Conservation (phyloP, 305 asterid species). For the Fraxinus nigra region DNA sequence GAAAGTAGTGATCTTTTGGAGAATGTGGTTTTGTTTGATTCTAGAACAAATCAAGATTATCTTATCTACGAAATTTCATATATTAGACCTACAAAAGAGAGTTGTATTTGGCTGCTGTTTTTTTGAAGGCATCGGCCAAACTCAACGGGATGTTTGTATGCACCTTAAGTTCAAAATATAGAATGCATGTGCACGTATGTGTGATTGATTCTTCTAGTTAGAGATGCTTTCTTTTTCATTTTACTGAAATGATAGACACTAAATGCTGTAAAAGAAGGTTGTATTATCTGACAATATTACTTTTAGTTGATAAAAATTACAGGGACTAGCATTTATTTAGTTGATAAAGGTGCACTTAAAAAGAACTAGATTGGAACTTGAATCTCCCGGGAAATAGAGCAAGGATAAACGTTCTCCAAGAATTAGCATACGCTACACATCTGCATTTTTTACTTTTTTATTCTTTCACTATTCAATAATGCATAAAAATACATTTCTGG, state of each 20-base stretch:
- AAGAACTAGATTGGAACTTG: background rate
- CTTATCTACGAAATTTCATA: background rate
- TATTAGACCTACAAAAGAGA: background rate
- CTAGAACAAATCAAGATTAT: background rate
- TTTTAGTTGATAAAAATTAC: background rate
- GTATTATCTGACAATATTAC: background rate
- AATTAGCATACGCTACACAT: background rate
- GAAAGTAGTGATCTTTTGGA: constrained; percentile 41
- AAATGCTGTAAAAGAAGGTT: background rate
- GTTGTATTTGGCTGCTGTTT: background rate
- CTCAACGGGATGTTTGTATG: background rate
- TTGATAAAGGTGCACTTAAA: background rate
- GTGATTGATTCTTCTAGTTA: background rate
- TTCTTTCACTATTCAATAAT: constrained; percentile 25
- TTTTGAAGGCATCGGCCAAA: background rate
- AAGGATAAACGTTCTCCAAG: background rate
- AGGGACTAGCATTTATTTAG: background rate
- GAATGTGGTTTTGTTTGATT: background rate
- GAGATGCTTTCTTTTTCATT: background rate
- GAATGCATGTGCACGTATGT: background rate
- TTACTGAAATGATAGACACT: background rate
- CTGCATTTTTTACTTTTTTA: constrained; percentile 19
- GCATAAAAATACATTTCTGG: constrained; percentile 28
- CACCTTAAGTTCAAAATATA: background rate
- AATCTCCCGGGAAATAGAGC: background rate